Base-by-base conservation (phyloP, 2,329 filamentous ascomycete species). In the Didymella pinodella region DNA sequence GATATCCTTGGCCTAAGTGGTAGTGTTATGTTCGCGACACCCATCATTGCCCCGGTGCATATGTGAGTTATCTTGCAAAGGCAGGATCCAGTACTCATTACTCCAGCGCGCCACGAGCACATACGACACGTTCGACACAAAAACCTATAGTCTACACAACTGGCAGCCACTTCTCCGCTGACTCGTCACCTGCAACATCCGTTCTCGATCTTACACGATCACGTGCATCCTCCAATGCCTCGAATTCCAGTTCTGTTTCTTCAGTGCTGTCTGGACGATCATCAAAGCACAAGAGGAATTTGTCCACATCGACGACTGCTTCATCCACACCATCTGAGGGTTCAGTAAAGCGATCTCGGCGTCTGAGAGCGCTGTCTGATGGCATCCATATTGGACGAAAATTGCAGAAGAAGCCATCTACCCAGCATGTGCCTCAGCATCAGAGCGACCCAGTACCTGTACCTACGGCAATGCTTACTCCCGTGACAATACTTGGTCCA, bases 161-260 rank as follows among this genome's bases (percentile, higher is more conserved):
- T 10, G 51, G 57, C 29, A 60, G 57, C 31, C 57, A 60, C 25
- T 60, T 60, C 25, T 60, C 57, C 34, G 57, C 57, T 10, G 51
- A 60, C 26, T 60, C 57, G 7, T 60, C 57, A 25, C 57, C 57
- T 36, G 57, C 57, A 20, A 60, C 57, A 18, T 60, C 57, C 8
- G 47, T 45, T 28, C 41, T 60, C 16, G 52, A 60, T 31, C 57
- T 60, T 16, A 47, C 40, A 5, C 52, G 52, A 5, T 61, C 58
- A 34, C 58, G 58, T 10, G 48, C 58, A 14, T 61, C 53, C 4
- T 61, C 58, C 16, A 43, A 54, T 48, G 49, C 58, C 4, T 61
- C 58, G 10, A 54, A 41, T 29, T 57, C 53, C 32, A 45, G 34
- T 8, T 55, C 57, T 46, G 26, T 32, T 7, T 56, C 34, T n/a